phyloP scores from a whole-genome alignment of 257 asterid species.

The Apocynum venetum region DNA sequence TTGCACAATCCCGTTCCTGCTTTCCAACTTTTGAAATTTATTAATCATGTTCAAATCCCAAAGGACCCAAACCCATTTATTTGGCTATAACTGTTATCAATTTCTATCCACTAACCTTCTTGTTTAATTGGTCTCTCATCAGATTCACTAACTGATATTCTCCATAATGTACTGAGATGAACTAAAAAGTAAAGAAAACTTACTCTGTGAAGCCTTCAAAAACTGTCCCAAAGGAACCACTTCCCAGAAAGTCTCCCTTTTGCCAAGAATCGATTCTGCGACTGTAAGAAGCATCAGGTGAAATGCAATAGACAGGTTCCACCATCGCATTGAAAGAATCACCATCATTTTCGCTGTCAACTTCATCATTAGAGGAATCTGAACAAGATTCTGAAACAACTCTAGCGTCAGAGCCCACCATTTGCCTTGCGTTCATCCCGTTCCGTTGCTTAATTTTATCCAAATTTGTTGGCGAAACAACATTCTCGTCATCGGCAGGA shows the following conservation, averaged over 20 bases:
- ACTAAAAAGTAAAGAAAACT: constrained; percentile 22
- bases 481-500: constrained; percentile 41
- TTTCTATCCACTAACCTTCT: neutral
- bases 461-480: constrained; percentile 18
- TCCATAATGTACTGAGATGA: neutral
- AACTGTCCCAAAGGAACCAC: constrained; percentile 95
- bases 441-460: constrained; percentile 19
- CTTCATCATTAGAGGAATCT: constrained; percentile 48
- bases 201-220: constrained; percentile 89
- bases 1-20: neutral
- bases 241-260: constrained; percentile 78
- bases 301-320: constrained; percentile 47
- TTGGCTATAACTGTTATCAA: neutral
- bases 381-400: constrained; percentile 51
- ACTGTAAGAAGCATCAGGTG: constrained; percentile 51
- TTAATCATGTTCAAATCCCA: neutral
- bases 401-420: constrained; percentile 28
- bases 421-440: constrained; percentile 14
- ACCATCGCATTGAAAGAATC: constrained; percentile 63
- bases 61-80: neutral
- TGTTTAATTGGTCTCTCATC: neutral
- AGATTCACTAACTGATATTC: neutral
- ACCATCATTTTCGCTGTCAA: constrained; percentile 35
- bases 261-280: constrained; percentile 69
- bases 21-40: neutral